A percentile compares a stretch with the other conserved stretches of the same genome.
Evolutionary conservation across 345 rosid species (phyloP).

Genomic region (Conringia planisiliqua): DNA sequence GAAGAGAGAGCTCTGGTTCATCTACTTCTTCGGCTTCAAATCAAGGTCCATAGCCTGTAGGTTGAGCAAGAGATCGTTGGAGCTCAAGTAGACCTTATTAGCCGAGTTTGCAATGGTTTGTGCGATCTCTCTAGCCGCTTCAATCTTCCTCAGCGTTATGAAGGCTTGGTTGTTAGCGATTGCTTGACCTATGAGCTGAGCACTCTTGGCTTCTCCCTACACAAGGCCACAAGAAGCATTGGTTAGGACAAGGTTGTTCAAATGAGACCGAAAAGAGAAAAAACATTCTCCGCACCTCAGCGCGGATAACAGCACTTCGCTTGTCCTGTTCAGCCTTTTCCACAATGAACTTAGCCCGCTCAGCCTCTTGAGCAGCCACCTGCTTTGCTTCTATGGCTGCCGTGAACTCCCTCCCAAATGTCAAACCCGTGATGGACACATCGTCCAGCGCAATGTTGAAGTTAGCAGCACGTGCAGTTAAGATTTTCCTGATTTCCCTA

Average conservation of each 20-base stretch:
- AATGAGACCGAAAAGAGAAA: not conserved
- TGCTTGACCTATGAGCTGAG: constrained; percentile 79
- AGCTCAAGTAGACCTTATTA: constrained; percentile 64
- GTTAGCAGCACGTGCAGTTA: constrained; percentile 64
- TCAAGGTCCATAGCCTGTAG: constrained; percentile 29
- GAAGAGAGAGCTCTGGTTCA: not conserved
- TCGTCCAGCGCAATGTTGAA: constrained; percentile 78
- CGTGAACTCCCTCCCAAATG: constrained; percentile 84
- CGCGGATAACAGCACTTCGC: constrained; percentile 82
- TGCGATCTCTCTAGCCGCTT: constrained; percentile 85
- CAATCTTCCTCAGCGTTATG: constrained; percentile 76
- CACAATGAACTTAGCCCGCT: constrained; percentile 79
- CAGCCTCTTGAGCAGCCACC: constrained; percentile 91
- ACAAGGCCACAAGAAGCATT: not conserved
- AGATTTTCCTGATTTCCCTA: constrained; percentile 64
- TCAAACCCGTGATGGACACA: constrained; percentile 72
- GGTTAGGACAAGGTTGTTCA: too few relatives aligned
- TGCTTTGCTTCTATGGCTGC: constrained; percentile 88
- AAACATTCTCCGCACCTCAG: constrained; percentile 46
- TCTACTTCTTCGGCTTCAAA: constrained; percentile 38
- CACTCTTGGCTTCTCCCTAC: constrained; percentile 87
- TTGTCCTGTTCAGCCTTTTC: constrained; percentile 94
- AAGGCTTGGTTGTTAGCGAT: constrained; percentile 83
- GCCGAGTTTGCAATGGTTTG: constrained; percentile 55
- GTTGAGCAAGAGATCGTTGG: constrained; percentile 67